Percentiles rank a stretch among this genome's conserved stretches.
phyloP scores from a whole-genome alignment of 257 asterid genomes.

The Schizonepeta tenuifolia region DNA sequence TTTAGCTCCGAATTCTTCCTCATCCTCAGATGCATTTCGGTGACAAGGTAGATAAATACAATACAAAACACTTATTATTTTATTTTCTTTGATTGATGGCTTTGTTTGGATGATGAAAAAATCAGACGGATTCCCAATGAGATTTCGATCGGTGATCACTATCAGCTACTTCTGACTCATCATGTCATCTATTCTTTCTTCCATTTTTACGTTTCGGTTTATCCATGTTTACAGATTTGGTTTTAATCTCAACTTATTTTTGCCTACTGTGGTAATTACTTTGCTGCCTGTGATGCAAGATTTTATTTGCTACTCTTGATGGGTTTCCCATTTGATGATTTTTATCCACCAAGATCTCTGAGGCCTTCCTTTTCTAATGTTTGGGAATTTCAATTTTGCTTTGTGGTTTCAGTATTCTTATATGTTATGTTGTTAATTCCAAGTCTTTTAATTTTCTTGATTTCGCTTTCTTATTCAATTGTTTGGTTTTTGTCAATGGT shows the following conservation, averaged over 20 bases:
- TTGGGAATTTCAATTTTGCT: too few relatives aligned
- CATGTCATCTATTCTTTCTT: background rate
- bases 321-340: slow-evolving; percentile 52
- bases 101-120: slow-evolving; percentile 59
- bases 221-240: background rate
- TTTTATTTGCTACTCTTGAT: slow-evolving; percentile 84
- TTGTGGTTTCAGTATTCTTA: too few relatives aligned
- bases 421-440: too few relatives aligned
- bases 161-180: slow-evolving; percentile 83
- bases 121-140: slow-evolving; percentile 79
- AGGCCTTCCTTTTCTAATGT: slow-evolving; percentile 35
- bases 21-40: slow-evolving; percentile 34
- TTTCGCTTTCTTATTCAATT: too few relatives aligned
- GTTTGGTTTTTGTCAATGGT: too few relatives aligned
- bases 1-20: slow-evolving; percentile 41
- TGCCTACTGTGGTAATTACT: background rate
- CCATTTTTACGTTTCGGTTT: background rate
- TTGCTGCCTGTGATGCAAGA: slow-evolving; percentile 49
- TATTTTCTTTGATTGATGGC: background rate
- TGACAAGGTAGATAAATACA: slow-evolving; percentile 45
- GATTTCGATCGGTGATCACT: slow-evolving; percentile 44
- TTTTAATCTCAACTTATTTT: background rate
- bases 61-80: slow-evolving; percentile 27
- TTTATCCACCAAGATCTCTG: slow-evolving; percentile 81
- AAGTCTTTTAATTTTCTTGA: too few relatives aligned